Evolutionary conservation across 2,329 filamentous ascomycete species (phyloP).

Genomic region (Nigrospora osmanthi): DNA sequence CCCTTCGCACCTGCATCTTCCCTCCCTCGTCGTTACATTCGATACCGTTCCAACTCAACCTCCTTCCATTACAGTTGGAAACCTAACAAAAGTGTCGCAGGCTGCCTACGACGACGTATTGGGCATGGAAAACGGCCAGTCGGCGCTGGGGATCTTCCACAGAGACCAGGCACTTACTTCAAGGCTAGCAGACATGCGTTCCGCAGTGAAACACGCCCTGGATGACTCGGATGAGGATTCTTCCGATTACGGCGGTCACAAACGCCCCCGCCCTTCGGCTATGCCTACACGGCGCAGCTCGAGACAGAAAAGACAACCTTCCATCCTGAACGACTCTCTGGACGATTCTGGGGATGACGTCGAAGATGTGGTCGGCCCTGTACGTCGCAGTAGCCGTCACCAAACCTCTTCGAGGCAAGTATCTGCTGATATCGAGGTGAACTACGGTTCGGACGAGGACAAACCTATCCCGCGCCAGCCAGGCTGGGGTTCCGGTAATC

Average conservation of each 20-base stretch:
- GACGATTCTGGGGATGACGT: conserved; percentile 2
- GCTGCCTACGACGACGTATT: conserved; percentile 19
- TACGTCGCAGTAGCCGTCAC: conserved; percentile 4
- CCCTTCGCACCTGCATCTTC: too few species aligned
- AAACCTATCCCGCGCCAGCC: not conserved
- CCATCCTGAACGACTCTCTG: not conserved
- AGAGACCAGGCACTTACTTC: conserved; percentile 6
- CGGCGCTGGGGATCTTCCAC: conserved; percentile 12
- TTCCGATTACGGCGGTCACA: too few species aligned
- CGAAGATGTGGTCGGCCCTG: not conserved
- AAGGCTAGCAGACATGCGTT: not conserved
- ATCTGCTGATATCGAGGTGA: conserved; percentile 1
- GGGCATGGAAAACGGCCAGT: conserved; percentile 12
- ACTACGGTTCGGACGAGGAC: not conserved
- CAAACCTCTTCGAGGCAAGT: conserved; percentile 3
- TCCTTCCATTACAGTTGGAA: too few species aligned
- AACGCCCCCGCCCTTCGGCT: too few species aligned
- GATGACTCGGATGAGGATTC: too few species aligned
- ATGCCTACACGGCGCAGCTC: too few species aligned
- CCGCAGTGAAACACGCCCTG: too few species aligned
- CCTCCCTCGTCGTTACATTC: too few species aligned
- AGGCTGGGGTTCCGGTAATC: not conserved
- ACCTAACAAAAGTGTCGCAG: conserved; percentile 8
- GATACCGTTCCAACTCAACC: too few species aligned
- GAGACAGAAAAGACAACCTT: not conserved